Conservation (phyloP, 139 green algal species). For the Chlorella sp. region DNA sequence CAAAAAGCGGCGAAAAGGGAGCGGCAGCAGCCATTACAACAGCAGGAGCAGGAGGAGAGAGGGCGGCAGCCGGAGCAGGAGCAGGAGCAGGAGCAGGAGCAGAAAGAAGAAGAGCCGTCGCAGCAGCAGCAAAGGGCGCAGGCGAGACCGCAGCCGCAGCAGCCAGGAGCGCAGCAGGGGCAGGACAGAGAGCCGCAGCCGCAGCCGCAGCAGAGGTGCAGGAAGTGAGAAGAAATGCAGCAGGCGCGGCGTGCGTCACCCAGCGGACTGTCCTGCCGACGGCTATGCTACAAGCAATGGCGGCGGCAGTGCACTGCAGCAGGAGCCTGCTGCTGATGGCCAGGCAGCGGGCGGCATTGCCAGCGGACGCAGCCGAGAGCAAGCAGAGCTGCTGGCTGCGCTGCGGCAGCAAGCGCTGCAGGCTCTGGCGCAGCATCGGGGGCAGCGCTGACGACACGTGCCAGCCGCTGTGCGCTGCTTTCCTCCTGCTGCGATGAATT, state of each 20-base stretch:
- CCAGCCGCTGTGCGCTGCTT: too few relatives aligned
- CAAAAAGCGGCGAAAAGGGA: not conserved
- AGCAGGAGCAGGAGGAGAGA: not conserved
- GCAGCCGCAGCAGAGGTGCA: not conserved
- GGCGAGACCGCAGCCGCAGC: too few relatives aligned
- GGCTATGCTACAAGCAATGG: too few relatives aligned
- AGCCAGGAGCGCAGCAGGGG: too few relatives aligned
- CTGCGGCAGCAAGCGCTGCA: conserved; percentile 1
- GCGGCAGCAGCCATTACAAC: not conserved
- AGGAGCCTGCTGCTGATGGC: too few relatives aligned
- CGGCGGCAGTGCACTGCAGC: too few relatives aligned
- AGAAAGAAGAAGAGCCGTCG: not conserved
- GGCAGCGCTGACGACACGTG: not conserved
- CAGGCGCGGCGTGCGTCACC: too few relatives aligned
- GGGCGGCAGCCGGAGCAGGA: not conserved
- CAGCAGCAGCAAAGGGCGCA: too few relatives aligned
- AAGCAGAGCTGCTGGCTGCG: not conserved
- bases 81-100: not conserved
- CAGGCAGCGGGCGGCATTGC: not conserved
- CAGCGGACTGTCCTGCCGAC: too few relatives aligned
- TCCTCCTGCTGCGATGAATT: too few relatives aligned
- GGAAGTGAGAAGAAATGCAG: too few relatives aligned
- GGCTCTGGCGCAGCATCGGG: not conserved
- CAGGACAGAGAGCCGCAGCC: not conserved
- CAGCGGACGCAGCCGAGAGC: not conserved